A percentile compares a stretch with the other conserved stretches of the same genome.
Conservation (phyloP, 2,329 filamentous ascomycete genomes). For the Arthrobotrys sphaeroides region DNA sequence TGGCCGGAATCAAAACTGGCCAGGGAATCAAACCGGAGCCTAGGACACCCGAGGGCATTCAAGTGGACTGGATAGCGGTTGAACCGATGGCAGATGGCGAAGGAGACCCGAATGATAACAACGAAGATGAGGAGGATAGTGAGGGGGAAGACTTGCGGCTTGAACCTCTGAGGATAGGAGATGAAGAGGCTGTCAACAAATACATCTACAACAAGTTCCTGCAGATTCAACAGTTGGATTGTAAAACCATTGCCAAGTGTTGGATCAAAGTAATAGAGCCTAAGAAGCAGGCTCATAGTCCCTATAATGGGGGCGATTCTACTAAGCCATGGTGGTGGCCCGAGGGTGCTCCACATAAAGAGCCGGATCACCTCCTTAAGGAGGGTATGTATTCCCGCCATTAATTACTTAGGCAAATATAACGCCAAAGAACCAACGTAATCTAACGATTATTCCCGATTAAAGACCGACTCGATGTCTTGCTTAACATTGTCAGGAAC, state of each 20-base stretch:
- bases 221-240: conserved; percentile 74
- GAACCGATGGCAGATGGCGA: neutral
- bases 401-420: neutral
- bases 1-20: neutral
- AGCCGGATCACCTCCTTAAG: conserved; percentile 78
- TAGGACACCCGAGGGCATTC: neutral
- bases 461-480: conserved; percentile 10
- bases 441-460: neutral
- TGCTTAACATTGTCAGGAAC: conserved; percentile 29
- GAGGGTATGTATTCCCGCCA: conserved; percentile 64
- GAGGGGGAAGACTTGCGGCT: conserved; percentile 53
- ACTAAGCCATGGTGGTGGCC: conserved; percentile 76
- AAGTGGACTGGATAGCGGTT: neutral
- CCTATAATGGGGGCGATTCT: conserved; percentile 73
- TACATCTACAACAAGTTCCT: conserved; percentile 73
- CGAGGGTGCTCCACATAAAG: conserved; percentile 71
- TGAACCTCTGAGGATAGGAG: conserved; percentile 65
- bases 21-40: neutral
- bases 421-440: neutral
- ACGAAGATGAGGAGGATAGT: conserved; percentile 23
- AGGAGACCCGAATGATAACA: neutral
- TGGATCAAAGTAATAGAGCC: conserved; percentile 80
- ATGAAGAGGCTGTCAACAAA: conserved; percentile 67
- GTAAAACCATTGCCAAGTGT: conserved; percentile 77
- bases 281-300: conserved; percentile 78